phyloP scores from a whole-genome alignment of 2,329 filamentous ascomycete genomes.

The Periconia macrospinosa region DNA sequence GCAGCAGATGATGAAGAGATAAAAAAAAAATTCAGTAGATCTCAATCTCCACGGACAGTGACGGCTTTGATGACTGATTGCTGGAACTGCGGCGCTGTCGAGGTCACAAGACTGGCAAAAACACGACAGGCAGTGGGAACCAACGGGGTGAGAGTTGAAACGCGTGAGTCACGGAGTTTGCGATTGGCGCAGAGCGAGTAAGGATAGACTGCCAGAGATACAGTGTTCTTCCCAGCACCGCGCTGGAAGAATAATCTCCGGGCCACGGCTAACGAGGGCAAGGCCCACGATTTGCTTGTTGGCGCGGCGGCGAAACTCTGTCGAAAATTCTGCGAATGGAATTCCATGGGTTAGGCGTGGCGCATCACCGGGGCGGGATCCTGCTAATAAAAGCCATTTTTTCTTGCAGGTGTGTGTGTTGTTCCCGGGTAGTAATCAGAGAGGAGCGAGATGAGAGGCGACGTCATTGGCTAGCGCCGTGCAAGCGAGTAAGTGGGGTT shows the following conservation, averaged over 20 bases:
- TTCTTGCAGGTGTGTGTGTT: not conserved
- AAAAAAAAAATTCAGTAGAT: not conserved
- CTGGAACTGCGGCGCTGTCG: too few relatives aligned
- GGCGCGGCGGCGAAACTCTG: conserved; percentile 22
- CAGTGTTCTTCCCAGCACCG: too few relatives aligned
- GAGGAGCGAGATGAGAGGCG: not conserved
- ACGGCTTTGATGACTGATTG: too few relatives aligned
- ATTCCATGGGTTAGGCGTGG: conserved; percentile 12
- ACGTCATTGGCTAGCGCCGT: not conserved
- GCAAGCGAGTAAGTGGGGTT: conserved; percentile 13
- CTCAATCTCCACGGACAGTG: not conserved
- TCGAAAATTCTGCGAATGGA: conserved; percentile 30
- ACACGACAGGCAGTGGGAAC: too few relatives aligned
- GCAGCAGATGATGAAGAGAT: not conserved
- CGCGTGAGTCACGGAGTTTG: conserved; percentile 16
- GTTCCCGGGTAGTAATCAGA: too few relatives aligned
- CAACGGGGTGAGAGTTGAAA: conserved; percentile 9
- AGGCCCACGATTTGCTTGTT: conserved; percentile 25
- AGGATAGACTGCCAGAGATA: too few relatives aligned
- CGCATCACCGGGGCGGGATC: conserved; percentile 24
- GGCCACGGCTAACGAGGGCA: conserved; percentile 1
- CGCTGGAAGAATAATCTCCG: conserved; percentile 29
- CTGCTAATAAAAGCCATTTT: conserved; percentile 16
- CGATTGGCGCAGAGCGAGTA: conserved; percentile 29
- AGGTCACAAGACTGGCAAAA: too few relatives aligned